Base-by-base conservation (phyloP, 1,139 yeast species). In the Yamadazyma songkhlaensis region DNA sequence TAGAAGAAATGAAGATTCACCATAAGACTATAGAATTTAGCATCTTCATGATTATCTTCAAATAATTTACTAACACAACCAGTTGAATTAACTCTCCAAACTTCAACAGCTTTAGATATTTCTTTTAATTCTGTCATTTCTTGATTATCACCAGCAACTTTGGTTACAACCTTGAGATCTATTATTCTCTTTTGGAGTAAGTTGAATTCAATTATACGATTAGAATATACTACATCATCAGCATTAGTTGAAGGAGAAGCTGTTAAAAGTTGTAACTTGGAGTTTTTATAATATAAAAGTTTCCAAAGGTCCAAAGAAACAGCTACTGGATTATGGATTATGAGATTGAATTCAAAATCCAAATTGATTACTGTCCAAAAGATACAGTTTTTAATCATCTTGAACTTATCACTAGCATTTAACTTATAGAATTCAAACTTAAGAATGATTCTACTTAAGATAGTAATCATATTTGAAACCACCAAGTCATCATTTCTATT, bases 321-420 rank as follows among this genome's bases (percentile, higher is more conserved):
- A 44, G 63, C 72, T 36, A 67, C 59, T 3, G 74, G 74, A 35
- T 51, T 59, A 29, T 55, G 51, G 23, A 56, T 46, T 32, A 67
- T 42, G 10, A 70, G 48, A 44, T 67, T 62, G 15, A 66, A 46
- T 36, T 67, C 73, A 34, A 63, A 62, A 42, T 71, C 77, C 36
- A 70, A 46, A 37, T 65, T 67, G 45, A 59, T 63, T 2, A 65
- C 47, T 2, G 72, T 52, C 74, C 74, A 69, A 40, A 68, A 65
- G 5, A 67, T 47, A 25, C 49, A 10, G 14, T 39, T 29, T 14
- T 39, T 38, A 6, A 22, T 22, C 9, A 6, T 17, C n/a, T 12
- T 37, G 10, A 30, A 22, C 9, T 41, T 37, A 9, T 46, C 42
- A 2, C 41, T 9, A 15, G 35, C 14, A 6, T 36, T 15, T 9